Evolutionary conservation across 495 filamentous ascomycete species (phyloP), one percentile per base, ranked within the genome.

Genomic region (Pseudevernia furfuracea): DNA sequence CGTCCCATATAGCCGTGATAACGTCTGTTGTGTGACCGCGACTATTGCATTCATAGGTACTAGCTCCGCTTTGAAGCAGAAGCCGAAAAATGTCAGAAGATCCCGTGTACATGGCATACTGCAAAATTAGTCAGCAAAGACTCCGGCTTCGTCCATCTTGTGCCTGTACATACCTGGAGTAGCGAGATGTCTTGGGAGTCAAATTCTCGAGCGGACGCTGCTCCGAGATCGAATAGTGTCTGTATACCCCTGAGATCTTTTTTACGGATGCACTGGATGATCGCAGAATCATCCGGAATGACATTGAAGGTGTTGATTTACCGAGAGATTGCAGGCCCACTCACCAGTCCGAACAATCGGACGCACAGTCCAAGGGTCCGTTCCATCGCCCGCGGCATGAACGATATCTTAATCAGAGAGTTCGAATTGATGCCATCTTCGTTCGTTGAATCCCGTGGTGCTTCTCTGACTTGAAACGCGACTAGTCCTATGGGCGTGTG

Each of bases 261-360:
- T 25, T 25, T 10, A 9, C 11, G 8, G 28, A 61, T 3, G 21
- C 25, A n/a, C 9, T 15, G 10, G 21, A 61, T 19, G 0, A 61
- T 46, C 15, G 17, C 30, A 15, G 59, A 61, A 61, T 61, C 30
- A 3, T 34, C 28, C 17, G 59, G 59, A 14, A 61, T 6, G 32
- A 61, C 59, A 32, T 49, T 61, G 43, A 61, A 61, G 25, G 41
- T 49, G 10, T 15, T 37, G 25, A 61, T 21, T 19, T 46, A 17
- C 36, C 43, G 59, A 46, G 37, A n/a, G 17, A 61, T 61, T 14
- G 7, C n/a, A 7, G 59, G 41, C 14, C 28, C 9, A n/a, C 30
- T 37, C 19, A 43, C 34, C 23, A 37, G 25, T 12, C 46, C 36
- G 10, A 23, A 2, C n/a, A 60, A 46, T 1, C 37, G 4, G 37